These are phyloP conservation scores for Nakazawaea holstii DNA, from an alignment of 805 yeast species.

Conservation along the genomic window DNA sequence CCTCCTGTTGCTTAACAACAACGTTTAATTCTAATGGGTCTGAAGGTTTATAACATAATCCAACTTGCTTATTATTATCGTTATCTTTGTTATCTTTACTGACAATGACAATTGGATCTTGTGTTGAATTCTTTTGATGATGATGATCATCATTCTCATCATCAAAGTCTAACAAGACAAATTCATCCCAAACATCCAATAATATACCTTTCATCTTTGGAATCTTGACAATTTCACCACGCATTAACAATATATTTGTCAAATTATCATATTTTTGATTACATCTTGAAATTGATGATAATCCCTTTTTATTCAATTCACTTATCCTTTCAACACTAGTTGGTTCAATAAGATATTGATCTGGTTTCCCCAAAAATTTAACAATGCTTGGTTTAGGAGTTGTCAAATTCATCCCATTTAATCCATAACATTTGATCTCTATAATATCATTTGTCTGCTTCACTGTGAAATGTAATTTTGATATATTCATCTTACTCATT, in stretches of 20 bases:
- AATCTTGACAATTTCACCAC: slow-evolving; percentile 58
- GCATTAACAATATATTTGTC: slow-evolving; percentile 52
- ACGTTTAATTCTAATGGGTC: background rate
- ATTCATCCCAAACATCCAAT: slow-evolving; percentile 68
- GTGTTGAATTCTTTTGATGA: slow-evolving; percentile 27
- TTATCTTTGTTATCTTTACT: background rate
- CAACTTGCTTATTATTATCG: background rate
- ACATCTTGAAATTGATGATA: slow-evolving; percentile 23
- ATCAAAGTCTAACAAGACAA: slow-evolving; percentile 43
- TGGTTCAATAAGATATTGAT: slow-evolving; percentile 15
- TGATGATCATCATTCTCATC: slow-evolving; percentile 45
- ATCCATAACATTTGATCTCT: slow-evolving; percentile 66
- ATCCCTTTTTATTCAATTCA: slow-evolving; percentile 7
- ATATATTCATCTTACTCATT: slow-evolving; percentile 46
- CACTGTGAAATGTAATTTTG: slow-evolving; percentile 60
- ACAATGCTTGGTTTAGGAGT: slow-evolving; percentile 46
- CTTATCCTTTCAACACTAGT: background rate
- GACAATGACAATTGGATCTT: slow-evolving; percentile 27
- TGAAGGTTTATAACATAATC: slow-evolving; percentile 3
- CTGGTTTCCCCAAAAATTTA: slow-evolving; percentile 18
- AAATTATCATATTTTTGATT: slow-evolving; percentile 34
- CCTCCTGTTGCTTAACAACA: background rate
- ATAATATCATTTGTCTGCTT: slow-evolving; percentile 39
- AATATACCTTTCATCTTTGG: slow-evolving; percentile 59
- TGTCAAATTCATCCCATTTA: slow-evolving; percentile 69